These are phyloP conservation scores for Clonostachys chloroleuca DNA, from an alignment of 2,329 filamentous ascomycete species.

Conservation along the genomic window DNA sequence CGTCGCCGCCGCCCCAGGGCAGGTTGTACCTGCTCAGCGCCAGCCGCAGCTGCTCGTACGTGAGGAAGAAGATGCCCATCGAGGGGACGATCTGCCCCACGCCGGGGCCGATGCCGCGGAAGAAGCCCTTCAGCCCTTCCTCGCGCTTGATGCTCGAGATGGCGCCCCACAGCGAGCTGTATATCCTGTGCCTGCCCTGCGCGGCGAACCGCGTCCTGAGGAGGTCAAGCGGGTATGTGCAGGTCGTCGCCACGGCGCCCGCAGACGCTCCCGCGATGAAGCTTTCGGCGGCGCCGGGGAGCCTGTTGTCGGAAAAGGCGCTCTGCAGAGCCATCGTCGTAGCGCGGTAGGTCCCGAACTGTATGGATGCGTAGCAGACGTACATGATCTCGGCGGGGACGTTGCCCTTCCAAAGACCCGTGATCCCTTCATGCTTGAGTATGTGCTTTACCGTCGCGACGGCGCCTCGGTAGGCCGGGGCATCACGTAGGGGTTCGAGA, in stretches of 20 bases:
- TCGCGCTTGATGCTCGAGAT: conserved; percentile 67
- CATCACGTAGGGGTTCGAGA: conserved; percentile 48
- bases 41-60: conserved; percentile 73
- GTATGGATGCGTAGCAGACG: conserved; percentile 80
- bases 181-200: conserved; percentile 78
- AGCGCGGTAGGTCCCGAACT: conserved; percentile 85
- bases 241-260: conserved; percentile 75
- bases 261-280: conserved; percentile 82
- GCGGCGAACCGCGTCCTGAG: conserved; percentile 95
- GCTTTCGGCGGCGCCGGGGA: conserved; percentile 67
- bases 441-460: conserved; percentile 74
- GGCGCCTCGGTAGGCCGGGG: conserved; percentile 67
- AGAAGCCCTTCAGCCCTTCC: conserved; percentile 79
- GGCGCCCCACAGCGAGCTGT: conserved; percentile 64
- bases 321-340: conserved; percentile 63
- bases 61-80: conserved; percentile 94
- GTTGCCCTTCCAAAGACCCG: conserved; percentile 95
- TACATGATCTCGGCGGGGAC: conserved; percentile 94
- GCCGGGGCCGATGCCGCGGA: conserved; percentile 78
- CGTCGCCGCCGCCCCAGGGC: conserved; percentile 76
- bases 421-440: conserved; percentile 74
- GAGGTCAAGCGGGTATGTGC: conserved; percentile 90
- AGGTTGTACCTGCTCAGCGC: conserved; percentile 50
- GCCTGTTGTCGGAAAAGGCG: conserved; percentile 27
- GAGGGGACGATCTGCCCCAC: conserved; percentile 88